Conservation (phyloP, 306 rosid species). For the Clitoria ternatea region DNA sequence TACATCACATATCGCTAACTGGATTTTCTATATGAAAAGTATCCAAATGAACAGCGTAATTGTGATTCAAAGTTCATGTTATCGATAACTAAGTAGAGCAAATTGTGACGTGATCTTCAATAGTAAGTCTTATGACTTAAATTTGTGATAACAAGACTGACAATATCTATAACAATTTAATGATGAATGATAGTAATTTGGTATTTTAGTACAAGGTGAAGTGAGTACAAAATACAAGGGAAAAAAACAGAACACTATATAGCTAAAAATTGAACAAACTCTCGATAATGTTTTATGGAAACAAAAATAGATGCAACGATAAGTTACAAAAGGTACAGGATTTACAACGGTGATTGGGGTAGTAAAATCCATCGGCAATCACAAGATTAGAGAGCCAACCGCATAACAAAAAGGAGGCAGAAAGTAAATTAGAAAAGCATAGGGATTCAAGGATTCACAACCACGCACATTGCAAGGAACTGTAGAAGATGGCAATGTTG, state of each 20-base stretch:
- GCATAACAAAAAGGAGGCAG: not conserved
- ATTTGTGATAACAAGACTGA: not conserved
- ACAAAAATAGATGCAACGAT: not conserved
- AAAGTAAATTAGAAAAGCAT: not conserved
- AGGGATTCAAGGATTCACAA: constrained; percentile 21
- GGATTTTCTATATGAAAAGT: too few relatives aligned
- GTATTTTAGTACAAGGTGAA: not conserved
- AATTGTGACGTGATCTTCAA: too few relatives aligned
- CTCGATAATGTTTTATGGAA: not conserved
- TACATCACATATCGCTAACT: too few relatives aligned
- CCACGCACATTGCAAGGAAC: not conserved
- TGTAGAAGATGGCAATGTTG: not conserved
- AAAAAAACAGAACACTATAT: not conserved
- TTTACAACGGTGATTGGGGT: constrained; percentile 16
- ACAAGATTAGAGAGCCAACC: not conserved
- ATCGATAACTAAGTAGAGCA: too few relatives aligned
- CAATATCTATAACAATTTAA: not conserved
- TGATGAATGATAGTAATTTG: not conserved
- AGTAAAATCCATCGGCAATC: not conserved
- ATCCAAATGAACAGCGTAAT: too few relatives aligned
- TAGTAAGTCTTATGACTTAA: too few relatives aligned
- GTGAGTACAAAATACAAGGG: not conserved
- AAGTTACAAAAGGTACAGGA: constrained; percentile 3
- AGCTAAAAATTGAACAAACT: not conserved
- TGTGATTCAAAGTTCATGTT: too few relatives aligned